These are phyloP conservation scores for Saccharomycopsis javanensis DNA, from an alignment of 805 yeast genomes.

Conservation along the genomic window DNA sequence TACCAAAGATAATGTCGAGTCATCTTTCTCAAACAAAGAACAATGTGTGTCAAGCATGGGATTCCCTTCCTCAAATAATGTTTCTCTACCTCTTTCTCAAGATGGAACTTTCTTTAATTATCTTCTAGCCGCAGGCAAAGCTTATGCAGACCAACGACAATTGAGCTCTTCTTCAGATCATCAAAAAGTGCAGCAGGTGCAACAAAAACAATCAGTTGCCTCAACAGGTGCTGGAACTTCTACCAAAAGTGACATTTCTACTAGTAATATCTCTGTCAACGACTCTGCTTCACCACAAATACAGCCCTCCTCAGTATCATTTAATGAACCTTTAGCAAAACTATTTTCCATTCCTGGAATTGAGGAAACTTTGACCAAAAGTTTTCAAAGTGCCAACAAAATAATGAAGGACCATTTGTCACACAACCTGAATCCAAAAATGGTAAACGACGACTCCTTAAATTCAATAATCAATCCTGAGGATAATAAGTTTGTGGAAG, in stretches of 20 bases:
- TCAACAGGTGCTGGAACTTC: no score
- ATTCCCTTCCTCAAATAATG: not conserved
- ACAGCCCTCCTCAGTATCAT: no score
- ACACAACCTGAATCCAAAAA: not conserved
- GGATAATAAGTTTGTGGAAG: not conserved
- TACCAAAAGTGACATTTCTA: no score
- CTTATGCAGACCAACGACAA: not conserved
- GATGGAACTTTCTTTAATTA: not conserved
- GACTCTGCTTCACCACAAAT: no score
- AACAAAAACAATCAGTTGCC: no score
- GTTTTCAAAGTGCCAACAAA: not conserved
- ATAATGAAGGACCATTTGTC: not conserved
- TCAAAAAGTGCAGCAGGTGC: no score
- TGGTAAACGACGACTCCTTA: not conserved
- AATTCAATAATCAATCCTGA: not conserved
- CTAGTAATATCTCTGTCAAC: no score
- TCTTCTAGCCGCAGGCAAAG: not conserved
- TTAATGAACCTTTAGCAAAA: not conserved
- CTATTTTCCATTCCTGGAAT: not conserved
- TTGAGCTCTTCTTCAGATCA: not conserved
- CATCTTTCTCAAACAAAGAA: no score
- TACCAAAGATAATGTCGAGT: not conserved
- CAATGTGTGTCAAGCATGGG: no score
- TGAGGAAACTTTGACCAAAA: not conserved
- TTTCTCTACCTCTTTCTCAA: not conserved